These are phyloP conservation scores for Pseudogymnoascus pannorum DNA, from an alignment of 2,329 filamentous ascomycete genomes.

Conservation along the genomic window DNA sequence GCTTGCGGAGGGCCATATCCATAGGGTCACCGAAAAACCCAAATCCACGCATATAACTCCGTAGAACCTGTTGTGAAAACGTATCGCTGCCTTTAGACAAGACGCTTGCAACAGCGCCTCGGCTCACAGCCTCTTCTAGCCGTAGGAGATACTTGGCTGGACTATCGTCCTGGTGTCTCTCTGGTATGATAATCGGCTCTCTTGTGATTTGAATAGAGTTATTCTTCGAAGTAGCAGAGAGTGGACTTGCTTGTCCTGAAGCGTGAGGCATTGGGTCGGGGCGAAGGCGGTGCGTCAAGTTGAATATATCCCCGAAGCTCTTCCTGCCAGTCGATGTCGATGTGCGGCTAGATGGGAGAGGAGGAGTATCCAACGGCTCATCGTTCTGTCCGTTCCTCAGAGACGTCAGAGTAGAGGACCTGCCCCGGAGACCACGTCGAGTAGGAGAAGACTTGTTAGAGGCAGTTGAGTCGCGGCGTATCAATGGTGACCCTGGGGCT, in stretches of 20 bases:
- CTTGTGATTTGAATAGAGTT: constrained; percentile 74
- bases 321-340: constrained; percentile 87
- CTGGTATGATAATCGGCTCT: constrained; percentile 65
- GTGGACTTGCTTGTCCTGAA: constrained; percentile 64
- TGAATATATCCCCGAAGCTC: constrained; percentile 86
- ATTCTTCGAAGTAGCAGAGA: constrained; percentile 64
- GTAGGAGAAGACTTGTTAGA: constrained; percentile 60
- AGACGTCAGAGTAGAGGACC: constrained; percentile 88
- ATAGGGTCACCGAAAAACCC: constrained; percentile 94
- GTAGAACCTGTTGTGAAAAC: constrained; percentile 74
- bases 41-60: constrained; percentile 93
- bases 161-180: constrained; percentile 79
- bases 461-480: constrained; percentile 53
- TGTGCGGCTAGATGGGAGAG: constrained; percentile 49
- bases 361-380: constrained; percentile 58
- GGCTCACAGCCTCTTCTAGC: constrained; percentile 71
- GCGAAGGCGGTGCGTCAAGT: constrained; percentile 64
- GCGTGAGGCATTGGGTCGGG: constrained; percentile 75
- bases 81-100: constrained; percentile 80
- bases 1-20: constrained; percentile 93
- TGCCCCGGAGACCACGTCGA: constrained; percentile 56
- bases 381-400: constrained; percentile 66
- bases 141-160: constrained; percentile 82
- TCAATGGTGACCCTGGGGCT: constrained; percentile 37
- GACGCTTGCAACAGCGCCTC: constrained; percentile 75